Base-by-base conservation (phyloP, 2,329 filamentous ascomycete genomes). In the Colletotrichum sp. region DNA sequence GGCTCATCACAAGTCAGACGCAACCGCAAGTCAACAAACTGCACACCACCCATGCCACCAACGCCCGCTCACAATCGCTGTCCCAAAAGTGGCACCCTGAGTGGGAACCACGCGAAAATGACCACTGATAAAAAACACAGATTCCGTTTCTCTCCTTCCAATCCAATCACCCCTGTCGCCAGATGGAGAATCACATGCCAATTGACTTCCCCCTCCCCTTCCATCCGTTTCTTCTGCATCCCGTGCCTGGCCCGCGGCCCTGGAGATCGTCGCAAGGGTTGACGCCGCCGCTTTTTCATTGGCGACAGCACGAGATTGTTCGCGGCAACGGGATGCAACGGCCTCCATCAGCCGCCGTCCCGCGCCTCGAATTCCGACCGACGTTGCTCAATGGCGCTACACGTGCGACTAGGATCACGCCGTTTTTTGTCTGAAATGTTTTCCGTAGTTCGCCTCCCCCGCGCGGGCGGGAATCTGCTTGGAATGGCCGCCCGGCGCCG, bases 151-250 rank as follows among this genome's bases (percentile, higher is more conserved):
- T 36, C 68, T 63, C 57, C 66, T 68, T 30, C 44, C 44, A 44
- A 16, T 15, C 28, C 55, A 63, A 52, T 62, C 69, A 52, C 69
- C 69, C 70, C 57, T 72, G 70, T 15, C 44, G 9, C 12, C 28
- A 18, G 55, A 72, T 65, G 63, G 70, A 32, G 64, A 73, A 68
- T 75, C 73, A 75, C 73, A 75, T 75, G 73, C 57, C 32, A 75
- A 44, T 72, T 9, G 8, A 18, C 30, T 10, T 13, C n/a, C 44
- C 44, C 44, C 44, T 52, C 44, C 44, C 44, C 57, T 64, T 68
- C 69, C 57, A 64, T 73, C 22, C 18, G 69, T 48, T 75, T 68
- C 44, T 39, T 52, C 18, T 24, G 28, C 16, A 22, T 24, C 63
- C 26, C 39, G 18, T 34, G n/a, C 72, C 52, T 44, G 69, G 30